Conservation (phyloP, 495 filamentous ascomycete genomes). For the Arthonia radiata region DNA sequence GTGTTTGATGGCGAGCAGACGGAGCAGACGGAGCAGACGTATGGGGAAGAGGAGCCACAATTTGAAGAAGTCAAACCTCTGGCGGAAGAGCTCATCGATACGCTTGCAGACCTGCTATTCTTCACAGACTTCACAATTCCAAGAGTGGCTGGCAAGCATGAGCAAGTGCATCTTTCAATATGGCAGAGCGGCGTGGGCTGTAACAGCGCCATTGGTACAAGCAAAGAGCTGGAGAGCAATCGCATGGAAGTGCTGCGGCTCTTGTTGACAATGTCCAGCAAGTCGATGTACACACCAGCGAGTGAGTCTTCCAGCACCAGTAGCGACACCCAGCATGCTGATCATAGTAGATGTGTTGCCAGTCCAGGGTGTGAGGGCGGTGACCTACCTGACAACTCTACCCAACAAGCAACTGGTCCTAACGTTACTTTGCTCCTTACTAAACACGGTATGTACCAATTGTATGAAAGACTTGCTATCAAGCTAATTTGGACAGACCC, state of each 20-base stretch:
- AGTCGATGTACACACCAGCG: constrained; percentile 79
- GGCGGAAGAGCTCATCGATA: constrained; percentile 84
- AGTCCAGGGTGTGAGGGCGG: constrained; percentile 59
- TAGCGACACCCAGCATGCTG: background rate
- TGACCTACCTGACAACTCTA: constrained; percentile 73
- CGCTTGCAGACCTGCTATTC: constrained; percentile 73
- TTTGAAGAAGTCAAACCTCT: constrained; percentile 70
- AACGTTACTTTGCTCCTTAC: constrained; percentile 66
- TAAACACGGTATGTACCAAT: constrained; percentile 61
- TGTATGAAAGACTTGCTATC: background rate
- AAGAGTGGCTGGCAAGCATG: constrained; percentile 32
- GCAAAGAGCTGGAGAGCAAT: constrained; percentile 75
- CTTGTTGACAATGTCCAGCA: constrained; percentile 62
- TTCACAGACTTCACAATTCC: constrained; percentile 76
- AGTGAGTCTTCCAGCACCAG: constrained; percentile 18
- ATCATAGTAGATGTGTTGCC: constrained; percentile 36
- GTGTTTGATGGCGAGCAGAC: constrained; percentile 57
- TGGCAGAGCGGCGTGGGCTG: constrained; percentile 97
- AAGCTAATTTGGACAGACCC: constrained; percentile 27
- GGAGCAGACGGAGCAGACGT: constrained; percentile 20
- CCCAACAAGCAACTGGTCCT: constrained; percentile 80
- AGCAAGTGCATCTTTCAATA: constrained; percentile 76
- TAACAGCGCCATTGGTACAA: constrained; percentile 68
- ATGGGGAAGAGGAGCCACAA: constrained; percentile 25
- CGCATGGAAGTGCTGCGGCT: constrained; percentile 73